These are phyloP conservation scores for Trichoderma koningiopsis DNA, from an alignment of 2,329 filamentous ascomycete species.

Conservation along the genomic window DNA sequence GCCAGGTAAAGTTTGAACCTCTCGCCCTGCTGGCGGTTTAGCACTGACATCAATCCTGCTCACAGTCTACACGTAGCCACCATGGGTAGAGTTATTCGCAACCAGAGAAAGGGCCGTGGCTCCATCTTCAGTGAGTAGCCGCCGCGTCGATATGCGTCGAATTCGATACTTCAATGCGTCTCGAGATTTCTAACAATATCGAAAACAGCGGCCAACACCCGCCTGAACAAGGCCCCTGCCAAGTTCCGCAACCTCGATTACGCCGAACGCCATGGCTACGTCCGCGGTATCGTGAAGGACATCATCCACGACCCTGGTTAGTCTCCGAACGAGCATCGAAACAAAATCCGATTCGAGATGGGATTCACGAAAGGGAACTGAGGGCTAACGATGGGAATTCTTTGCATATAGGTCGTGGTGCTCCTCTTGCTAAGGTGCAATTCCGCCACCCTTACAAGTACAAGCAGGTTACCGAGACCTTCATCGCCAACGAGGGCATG, in stretches of 20 bases:
- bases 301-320: conserved; percentile 95
- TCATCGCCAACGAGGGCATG: conserved; percentile 99
- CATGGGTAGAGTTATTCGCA: conserved; percentile 66
- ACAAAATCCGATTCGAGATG: conserved; percentile 20
- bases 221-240: conserved; percentile 81
- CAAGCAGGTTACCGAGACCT: conserved; percentile 97
- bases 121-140: conserved; percentile 58
- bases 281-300: conserved; percentile 96
- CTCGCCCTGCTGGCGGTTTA: conserved; percentile 33
- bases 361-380: conserved; percentile 25
- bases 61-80: conserved; percentile 42
- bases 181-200: conserved; percentile 37
- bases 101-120: conserved; percentile 64
- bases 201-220: conserved; percentile 71
- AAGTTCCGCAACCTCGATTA: conserved; percentile 98
- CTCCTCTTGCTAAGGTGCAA: conserved; percentile 92
- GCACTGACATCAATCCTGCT: conserved; percentile 37
- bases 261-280: conserved; percentile 95
- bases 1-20: conserved; percentile 41
- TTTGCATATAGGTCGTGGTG: conserved; percentile 67
- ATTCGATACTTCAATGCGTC: conserved; percentile 28
- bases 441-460: conserved; percentile 99
- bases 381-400: conserved; percentile 33
- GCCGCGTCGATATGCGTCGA: conserved; percentile 18
- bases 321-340: conserved; percentile 32